These are phyloP conservation scores for Exophiala dermatitidis DNA, from an alignment of 2,329 filamentous ascomycete genomes.

Conservation along the genomic window DNA sequence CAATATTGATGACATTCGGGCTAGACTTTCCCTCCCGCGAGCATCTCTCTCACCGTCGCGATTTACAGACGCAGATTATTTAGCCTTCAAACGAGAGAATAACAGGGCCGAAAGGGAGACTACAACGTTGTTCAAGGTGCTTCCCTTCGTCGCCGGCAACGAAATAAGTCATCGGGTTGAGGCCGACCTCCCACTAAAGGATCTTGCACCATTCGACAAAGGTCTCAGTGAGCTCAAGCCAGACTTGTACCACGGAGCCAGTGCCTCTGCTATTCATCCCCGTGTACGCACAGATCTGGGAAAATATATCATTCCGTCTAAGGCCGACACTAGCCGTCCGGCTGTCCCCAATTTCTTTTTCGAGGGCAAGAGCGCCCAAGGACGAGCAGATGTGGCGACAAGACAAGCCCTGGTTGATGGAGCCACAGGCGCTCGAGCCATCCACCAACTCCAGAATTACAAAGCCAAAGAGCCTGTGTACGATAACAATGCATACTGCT, in stretches of 20 bases:
- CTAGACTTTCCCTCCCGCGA: slow-evolving; percentile 2
- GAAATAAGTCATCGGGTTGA: slow-evolving; percentile 23
- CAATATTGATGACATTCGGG: slow-evolving; percentile 30
- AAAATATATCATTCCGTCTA: slow-evolving; percentile 23
- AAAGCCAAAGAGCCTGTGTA: slow-evolving; percentile 30
- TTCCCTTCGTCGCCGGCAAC: slow-evolving; percentile 28
- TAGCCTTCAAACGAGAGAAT: slow-evolving; percentile 19
- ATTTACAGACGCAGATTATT: slow-evolving; percentile 21
- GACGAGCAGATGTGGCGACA: slow-evolving; percentile 12
- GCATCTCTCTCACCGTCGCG: slow-evolving; percentile 20
- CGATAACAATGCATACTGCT: slow-evolving; percentile 37
- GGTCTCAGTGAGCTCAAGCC: slow-evolving; percentile 11
- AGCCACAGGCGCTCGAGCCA: slow-evolving; percentile 20
- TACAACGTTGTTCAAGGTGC: slow-evolving; percentile 30
- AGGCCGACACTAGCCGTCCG: slow-evolving; percentile 26
- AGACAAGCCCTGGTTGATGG: slow-evolving; percentile 14
- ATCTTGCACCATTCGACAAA: slow-evolving; percentile 13
- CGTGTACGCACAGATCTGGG: slow-evolving; percentile 16
- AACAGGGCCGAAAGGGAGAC: slow-evolving; percentile 30
- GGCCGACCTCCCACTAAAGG: slow-evolving; percentile 11
- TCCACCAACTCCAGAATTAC: slow-evolving; percentile 22
- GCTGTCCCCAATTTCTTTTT: slow-evolving; percentile 22
- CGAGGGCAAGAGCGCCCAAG: slow-evolving; percentile 15
- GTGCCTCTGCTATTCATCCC: slow-evolving; percentile 15
- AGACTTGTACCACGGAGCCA: slow-evolving; percentile 15